Percentiles rank a stretch among this genome's conserved stretches.
Conservation (phyloP, 441 rosid species). For the Erysimum pusillum region DNA sequence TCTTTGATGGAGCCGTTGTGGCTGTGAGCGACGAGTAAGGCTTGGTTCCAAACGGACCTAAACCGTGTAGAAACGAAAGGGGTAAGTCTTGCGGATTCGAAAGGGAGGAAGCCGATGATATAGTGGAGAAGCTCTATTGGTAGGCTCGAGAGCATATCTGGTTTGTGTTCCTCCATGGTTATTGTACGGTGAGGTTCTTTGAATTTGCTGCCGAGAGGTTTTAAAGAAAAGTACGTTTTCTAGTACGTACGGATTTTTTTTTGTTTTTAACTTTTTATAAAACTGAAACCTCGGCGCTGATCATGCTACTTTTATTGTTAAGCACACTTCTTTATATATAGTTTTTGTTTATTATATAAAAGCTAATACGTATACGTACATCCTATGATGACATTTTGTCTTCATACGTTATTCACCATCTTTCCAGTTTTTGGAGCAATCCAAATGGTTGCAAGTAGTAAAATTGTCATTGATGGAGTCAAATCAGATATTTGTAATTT, state of each 20-base stretch:
- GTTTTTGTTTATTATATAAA: neutral
- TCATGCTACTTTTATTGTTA: conserved; percentile 39
- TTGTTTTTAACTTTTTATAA: conserved; percentile 17
- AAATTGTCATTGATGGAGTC: neutral
- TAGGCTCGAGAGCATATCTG: conserved; percentile 56
- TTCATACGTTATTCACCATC: conserved; percentile 17
- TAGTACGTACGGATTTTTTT: conserved; percentile 26
- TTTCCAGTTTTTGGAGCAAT: neutral
- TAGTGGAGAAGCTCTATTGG: conserved; percentile 66
- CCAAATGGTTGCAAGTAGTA: neutral
- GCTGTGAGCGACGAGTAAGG: conserved; percentile 51
- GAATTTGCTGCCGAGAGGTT: conserved; percentile 2
- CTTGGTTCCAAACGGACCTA: conserved; percentile 57
- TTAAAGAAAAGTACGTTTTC: neutral
- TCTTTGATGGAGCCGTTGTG: conserved; percentile 54
- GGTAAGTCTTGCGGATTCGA: conserved; percentile 63
- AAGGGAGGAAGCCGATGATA: conserved; percentile 64
- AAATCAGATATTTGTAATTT: neutral
- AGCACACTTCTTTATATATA: conserved; percentile 13
- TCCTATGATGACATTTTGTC: conserved; percentile 8
- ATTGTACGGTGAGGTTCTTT: conserved; percentile 4
- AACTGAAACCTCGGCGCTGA: conserved; percentile 24
- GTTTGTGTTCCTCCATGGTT: conserved; percentile 41
- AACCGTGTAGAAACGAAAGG: conserved; percentile 62
- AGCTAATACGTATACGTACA: neutral